Evolutionary conservation across 148 eudicot species (phyloP), one percentile per base, ranked within the genome.

Genomic region (Tetragonia tetragonoides): DNA sequence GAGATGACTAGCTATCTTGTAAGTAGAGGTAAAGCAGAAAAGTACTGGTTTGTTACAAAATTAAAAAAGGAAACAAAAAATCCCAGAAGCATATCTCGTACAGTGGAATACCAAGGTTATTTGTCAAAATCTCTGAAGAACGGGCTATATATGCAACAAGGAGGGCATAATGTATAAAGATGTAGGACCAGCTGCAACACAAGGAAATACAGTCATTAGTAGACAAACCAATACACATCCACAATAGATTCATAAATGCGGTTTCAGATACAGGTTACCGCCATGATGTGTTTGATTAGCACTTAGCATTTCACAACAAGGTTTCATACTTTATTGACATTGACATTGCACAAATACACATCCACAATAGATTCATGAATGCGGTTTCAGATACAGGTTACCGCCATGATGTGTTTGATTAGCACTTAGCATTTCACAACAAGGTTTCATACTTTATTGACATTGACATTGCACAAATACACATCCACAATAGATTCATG

Each of bases 71-170:
- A 51, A 66, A 10, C 64, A 51, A 40, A 72, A 66, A 71, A 23
- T 56, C 60, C 49, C 57, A 66, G 84, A 78, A 73, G 64, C 68
- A 76, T 75, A 84, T 82, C 75, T 83, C 95, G 72, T 92, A 94
- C 97, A 77, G 53, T 81, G 97, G 97, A 86, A 92, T 87, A 87
- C 92, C 90, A 75, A 91, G 90, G 88, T 87, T 87, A 83, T 88
- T 89, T 74, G 97, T 85, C 87, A 94, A 75, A 62, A 90, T 94
- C 78, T 90, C 92, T 12, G 98, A 94, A 42, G 97, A 90, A 69
- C 98, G 98, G 81, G 97, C 92, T 65, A 89, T 88, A 74, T 94
- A 94, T 37, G 97, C 98, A 82, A 94, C 91, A 46, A 94, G 95
- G 80, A 94, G 97, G 47, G 98, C 97, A 42, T 94, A 94, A 80